Evolutionary conservation across 768 basidiomycete genomes (phyloP), one percentile per base, ranked within the genome.

Genomic region (Suillus decipiens): DNA sequence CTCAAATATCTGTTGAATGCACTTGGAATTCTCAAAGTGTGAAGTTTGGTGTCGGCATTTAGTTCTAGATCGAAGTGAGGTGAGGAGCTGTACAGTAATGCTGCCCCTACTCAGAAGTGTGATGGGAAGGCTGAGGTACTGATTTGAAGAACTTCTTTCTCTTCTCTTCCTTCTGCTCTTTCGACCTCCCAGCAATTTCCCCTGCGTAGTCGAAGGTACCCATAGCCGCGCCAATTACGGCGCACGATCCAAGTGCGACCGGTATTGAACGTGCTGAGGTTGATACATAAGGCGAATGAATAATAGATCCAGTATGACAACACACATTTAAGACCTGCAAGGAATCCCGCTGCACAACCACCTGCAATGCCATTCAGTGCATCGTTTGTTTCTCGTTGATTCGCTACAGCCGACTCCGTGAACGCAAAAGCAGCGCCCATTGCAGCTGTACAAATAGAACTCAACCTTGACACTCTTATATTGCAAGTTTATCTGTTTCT

Each of bases 311-410:
- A 50, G 28, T 3, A 48, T 28, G 12, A 43, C 55, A 62, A 77
- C 84, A 45, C 70, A 94, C 93, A 84, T 80, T 92, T 84, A 62
- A 96, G 76, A 60, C 95, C 95, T 36, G 93, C 93, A 66, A 96
- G 78, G 78, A 96, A 94, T 53, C 95, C 95, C 59, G 95, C 95
- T 55, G 95, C 95, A 78, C 95, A 96, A 61, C 90, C 95, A 61
- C 92, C 95, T 59, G 86, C 86, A 53, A 89, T 89, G 56, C 91
- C 90, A 70, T 95, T 97, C 64, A 92, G 70, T 47, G 89, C 81
- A 73, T 98, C 96, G 66, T 93, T 82, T 67, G 80, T 87, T 75
- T 86, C 82, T 61, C 95, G 85, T 64, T 87, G 78, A 76, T 98
- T 98, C 61, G 93, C 92, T 24, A 92, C 86, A 34, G 82, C 77